Evolutionary conservation across 495 filamentous ascomycete genomes (phyloP).

Genomic region (Talaromyces wortmannii): DNA sequence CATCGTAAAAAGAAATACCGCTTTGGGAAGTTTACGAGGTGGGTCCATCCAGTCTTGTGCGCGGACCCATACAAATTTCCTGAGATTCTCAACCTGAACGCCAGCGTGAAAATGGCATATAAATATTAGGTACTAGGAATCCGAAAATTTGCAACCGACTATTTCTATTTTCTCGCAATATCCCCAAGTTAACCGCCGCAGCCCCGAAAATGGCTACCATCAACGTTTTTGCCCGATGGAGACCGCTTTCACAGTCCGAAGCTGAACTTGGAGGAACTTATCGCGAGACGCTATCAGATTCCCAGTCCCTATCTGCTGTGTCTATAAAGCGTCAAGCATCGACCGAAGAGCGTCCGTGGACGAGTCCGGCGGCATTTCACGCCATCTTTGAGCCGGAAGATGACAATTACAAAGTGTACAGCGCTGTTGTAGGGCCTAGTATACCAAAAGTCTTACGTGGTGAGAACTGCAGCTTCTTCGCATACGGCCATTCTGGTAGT

Average conservation of each 20-base stretch:
- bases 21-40: no score
- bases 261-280: background rate
- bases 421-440: constrained; percentile 5
- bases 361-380: constrained; percentile 3
- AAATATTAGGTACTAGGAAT: no score
- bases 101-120: no score
- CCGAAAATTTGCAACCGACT: no score
- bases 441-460: constrained; percentile 3
- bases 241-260: background rate
- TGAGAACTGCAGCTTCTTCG: constrained; percentile 14
- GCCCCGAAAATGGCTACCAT: background rate
- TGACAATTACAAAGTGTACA: constrained; percentile 6
- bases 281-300: background rate
- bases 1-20: no score
- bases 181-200: background rate
- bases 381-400: constrained; percentile 1
- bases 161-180: background rate
- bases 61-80: no score
- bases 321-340: background rate
- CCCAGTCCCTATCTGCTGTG: background rate
- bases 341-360: constrained; percentile 1
- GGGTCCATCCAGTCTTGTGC: no score
- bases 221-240: background rate
- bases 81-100: no score
- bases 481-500: constrained; percentile 21